Evolutionary conservation across 805 yeast genomes (phyloP), one percentile per base, ranked within the genome.

Genomic region (Debaryomyces tyrocola): DNA sequence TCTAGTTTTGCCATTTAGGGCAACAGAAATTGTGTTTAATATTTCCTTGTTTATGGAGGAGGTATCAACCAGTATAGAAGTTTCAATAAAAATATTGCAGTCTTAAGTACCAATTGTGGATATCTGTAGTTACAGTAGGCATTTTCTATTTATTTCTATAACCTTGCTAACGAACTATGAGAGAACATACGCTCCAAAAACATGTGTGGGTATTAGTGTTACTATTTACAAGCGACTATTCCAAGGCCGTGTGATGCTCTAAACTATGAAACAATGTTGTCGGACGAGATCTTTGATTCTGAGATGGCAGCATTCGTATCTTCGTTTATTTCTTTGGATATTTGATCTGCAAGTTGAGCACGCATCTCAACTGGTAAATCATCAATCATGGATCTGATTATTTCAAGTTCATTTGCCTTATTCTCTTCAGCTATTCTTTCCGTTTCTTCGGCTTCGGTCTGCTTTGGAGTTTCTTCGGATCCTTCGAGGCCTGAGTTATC

Each of bases 291-390:
- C 14, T 37, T 49, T 20, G 20, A 20, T 15, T 37, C 46, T 21
- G 31, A 36, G 14, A 20, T 10, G 28, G 47, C 42, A n/a, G 20
- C 48, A 4, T 37, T 40, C 17, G 36, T 38, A 28, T 33, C 37
- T 12, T 46, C 46, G 28, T 48, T 45, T 6, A 48, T 10, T 17
- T 44, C 41, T 14, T 41, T 31, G 17, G 59, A 44, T 38, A 66
- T 54, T 47, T 64, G 69, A 27, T 55, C 49, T 33, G 68, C 47
- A 42, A 72, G 60, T 45, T 62, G 63, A 11, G 50, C 53, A 29
- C 67, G 60, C 8, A 56, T 52, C 27, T 72, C 73, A 20, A 50
- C 50, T 2, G 77, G 69, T 43, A 73, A 63, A 28, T 69, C 70
- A 40, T 69, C 70, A 33, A 72, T 61, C 55, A 70, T 48, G 11